Conservation (phyloP, 2,329 filamentous ascomycete species). For the Chaetomiaceae sp. region DNA sequence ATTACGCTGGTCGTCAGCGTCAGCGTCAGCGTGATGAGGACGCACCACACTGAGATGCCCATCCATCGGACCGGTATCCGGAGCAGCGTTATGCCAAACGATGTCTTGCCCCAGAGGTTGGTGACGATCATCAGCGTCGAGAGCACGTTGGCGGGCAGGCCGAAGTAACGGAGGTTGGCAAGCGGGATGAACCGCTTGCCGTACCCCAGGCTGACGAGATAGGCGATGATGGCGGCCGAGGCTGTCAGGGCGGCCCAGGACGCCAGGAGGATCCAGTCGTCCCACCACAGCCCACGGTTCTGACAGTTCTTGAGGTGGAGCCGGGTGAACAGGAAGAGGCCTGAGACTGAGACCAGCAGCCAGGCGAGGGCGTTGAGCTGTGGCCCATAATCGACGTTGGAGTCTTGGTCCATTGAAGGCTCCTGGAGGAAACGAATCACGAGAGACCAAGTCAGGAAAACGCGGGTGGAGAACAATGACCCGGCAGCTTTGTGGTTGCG, state of each 20-base stretch:
- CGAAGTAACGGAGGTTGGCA: background rate
- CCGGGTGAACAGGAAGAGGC: constrained; percentile 19
- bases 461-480: background rate
- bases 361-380: constrained; percentile 20
- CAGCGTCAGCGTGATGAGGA: constrained; percentile 15
- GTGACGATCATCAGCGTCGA: constrained; percentile 19
- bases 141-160: constrained; percentile 11
- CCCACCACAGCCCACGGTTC: constrained; percentile 25
- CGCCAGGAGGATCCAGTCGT: constrained; percentile 22
- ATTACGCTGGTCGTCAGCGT: constrained; percentile 15
- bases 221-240: constrained; percentile 12
- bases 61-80: constrained; percentile 20
- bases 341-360: constrained; percentile 21
- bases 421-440: background rate
- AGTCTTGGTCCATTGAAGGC: constrained; percentile 3
- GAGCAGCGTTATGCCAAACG: constrained; percentile 23
- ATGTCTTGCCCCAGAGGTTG: constrained; percentile 22
- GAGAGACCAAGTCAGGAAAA: too few species aligned
- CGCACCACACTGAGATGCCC: constrained; percentile 12
- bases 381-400: constrained; percentile 16
- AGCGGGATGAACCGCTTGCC: constrained; percentile 17
- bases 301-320: constrained; percentile 24
- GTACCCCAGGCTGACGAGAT: constrained; percentile 21
- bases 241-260: constrained; percentile 16
- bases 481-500: background rate